Evolutionary conservation across 495 filamentous ascomycete genomes (phyloP).

Genomic region (Melanomma pulvis-pyrius): DNA sequence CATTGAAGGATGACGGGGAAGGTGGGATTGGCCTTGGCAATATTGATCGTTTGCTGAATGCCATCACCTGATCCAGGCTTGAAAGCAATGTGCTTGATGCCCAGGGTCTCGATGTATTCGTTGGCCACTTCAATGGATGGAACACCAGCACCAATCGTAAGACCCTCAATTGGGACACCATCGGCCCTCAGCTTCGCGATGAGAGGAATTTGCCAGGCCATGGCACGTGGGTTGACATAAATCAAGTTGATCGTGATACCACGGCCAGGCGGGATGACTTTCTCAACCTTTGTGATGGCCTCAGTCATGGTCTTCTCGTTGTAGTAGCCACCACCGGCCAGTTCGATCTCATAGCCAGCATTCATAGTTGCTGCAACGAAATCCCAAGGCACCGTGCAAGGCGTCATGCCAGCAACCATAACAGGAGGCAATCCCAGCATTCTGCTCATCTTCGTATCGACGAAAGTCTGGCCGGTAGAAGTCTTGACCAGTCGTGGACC

Average conservation of each 20-base stretch:
- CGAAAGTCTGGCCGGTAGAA: conserved; percentile 80
- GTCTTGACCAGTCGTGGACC: conserved; percentile 87
- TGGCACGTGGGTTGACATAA: conserved; percentile 93
- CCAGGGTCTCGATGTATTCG: conserved; percentile 92
- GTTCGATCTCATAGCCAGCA: conserved; percentile 90
- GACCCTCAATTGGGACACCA: conserved; percentile 89
- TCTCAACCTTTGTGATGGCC: conserved; percentile 87
- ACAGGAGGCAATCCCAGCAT: conserved; percentile 85
- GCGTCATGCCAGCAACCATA: conserved; percentile 96
- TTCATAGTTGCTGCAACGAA: conserved; percentile 96
- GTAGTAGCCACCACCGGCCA: conserved; percentile 92
- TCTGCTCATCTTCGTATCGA: conserved; percentile 97
- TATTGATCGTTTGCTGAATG: conserved; percentile 88
- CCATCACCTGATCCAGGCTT: conserved; percentile 90
- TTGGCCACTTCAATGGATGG: conserved; percentile 92
- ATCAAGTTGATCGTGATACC: conserved; percentile 95
- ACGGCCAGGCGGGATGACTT: conserved; percentile 81
- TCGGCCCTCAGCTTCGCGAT: conserved; percentile 81
- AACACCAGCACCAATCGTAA: conserved; percentile 93
- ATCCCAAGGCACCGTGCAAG: conserved; percentile 90
- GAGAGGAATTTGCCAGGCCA: conserved; percentile 96
- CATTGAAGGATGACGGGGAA: conserved; percentile 93
- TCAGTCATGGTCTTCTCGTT: conserved; percentile 87
- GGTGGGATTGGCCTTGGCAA: conserved; percentile 84
- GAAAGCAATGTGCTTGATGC: conserved; percentile 91